These are phyloP conservation scores for Daucus carota DNA, from an alignment of 129 eudicot species.

Conservation along the genomic window DNA sequence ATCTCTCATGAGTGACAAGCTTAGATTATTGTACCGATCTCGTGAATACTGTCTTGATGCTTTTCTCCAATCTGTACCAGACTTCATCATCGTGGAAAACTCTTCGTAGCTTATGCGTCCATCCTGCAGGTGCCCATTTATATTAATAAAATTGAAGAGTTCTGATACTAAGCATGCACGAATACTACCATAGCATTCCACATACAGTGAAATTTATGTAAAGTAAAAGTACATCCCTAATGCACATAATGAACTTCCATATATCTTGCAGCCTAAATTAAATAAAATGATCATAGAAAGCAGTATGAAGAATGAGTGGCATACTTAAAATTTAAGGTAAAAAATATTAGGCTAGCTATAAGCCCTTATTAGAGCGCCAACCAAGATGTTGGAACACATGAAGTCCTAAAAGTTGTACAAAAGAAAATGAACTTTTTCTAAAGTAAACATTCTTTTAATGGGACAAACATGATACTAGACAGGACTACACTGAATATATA, in stretches of 20 bases:
- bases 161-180: neutral
- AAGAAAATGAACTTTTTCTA: neutral
- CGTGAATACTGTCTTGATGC: conserved; percentile 65
- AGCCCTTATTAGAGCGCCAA: neutral
- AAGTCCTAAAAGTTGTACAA: neutral
- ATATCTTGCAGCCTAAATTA: no score
- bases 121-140: conserved; percentile 26
- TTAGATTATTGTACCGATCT: conserved; percentile 42
- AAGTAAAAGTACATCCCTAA: neutral
- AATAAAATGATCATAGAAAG: neutral
- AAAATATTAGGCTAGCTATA: neutral
- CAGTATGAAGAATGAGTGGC: neutral
- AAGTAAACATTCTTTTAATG: neutral
- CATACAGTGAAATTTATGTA: neutral
- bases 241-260: neutral
- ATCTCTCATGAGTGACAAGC: conserved; percentile 45
- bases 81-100: conserved; percentile 52
- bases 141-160: neutral
- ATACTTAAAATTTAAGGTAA: neutral
- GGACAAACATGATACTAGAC: neutral
- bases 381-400: no score
- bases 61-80: conserved; percentile 67
- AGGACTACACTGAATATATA: neutral
- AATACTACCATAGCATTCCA: neutral
- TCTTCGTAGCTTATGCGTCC: conserved; percentile 62